Evolutionary conservation across 1,284 basidiomycete genomes (phyloP).

Genomic region (Pisolithus thermaeus): DNA sequence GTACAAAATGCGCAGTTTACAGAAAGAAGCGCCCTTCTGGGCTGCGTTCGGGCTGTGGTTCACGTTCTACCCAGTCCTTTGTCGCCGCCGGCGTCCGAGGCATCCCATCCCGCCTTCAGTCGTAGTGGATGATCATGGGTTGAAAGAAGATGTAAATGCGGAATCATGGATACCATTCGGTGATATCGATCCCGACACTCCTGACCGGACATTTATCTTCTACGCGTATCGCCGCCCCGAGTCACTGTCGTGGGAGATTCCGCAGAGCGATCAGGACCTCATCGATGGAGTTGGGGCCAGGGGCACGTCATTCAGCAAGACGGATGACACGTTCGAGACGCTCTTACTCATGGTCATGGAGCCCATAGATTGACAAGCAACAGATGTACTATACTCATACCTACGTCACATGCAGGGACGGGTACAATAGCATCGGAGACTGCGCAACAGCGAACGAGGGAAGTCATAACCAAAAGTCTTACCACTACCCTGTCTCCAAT

Average conservation of each 20-base stretch:
- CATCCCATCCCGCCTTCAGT: too few relatives aligned
- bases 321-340: constrained; percentile 64
- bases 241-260: constrained; percentile 52
- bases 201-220: constrained; percentile 55
- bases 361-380: not conserved
- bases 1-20: constrained; percentile 73
- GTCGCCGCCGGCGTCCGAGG: constrained; percentile 19
- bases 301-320: constrained; percentile 37
- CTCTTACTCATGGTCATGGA: constrained; percentile 52
- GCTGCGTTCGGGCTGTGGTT: constrained; percentile 81
- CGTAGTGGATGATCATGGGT: not conserved
- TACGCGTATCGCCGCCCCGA: constrained; percentile 50
- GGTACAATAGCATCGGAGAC: too few relatives aligned
- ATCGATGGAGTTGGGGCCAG: constrained; percentile 49
- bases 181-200: constrained; percentile 17
- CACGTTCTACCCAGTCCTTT: constrained; percentile 56
- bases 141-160: constrained; percentile 6
- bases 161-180: constrained; percentile 39
- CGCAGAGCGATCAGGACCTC: constrained; percentile 47
- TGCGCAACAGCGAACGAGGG: too few relatives aligned
- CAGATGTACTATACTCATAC: too few relatives aligned
- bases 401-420: too few relatives aligned
- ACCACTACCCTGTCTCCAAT: too few relatives aligned
- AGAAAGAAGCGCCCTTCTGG: constrained; percentile 80
- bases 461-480: too few relatives aligned